Evolutionary conservation across 2,329 filamentous ascomycete species (phyloP).

Genomic region (Xylariaceae sp.): DNA sequence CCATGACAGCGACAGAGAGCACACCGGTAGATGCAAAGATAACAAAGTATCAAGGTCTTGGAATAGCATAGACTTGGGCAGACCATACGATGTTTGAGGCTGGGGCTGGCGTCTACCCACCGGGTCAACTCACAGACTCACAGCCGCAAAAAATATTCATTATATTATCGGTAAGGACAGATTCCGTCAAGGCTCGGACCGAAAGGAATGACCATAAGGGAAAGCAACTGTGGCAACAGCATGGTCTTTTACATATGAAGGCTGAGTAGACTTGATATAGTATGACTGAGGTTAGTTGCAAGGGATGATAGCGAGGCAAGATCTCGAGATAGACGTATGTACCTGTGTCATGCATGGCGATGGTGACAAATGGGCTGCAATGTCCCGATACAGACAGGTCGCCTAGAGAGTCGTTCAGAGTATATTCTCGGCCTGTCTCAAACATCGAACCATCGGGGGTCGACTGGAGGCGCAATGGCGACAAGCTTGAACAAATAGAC

Average conservation of each 20-base stretch:
- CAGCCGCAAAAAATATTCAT: slow-evolving; percentile 4
- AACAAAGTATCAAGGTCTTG: not conserved
- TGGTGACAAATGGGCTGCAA: not conserved
- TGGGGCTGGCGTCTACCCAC: not conserved
- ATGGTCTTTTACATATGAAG: not conserved
- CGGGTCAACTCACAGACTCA: slow-evolving; percentile 3
- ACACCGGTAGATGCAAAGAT: not conserved
- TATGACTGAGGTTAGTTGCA: slow-evolving; percentile 10
- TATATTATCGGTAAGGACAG: slow-evolving; percentile 2
- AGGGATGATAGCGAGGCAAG: slow-evolving; percentile 6
- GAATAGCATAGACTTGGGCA: slow-evolving; percentile 4
- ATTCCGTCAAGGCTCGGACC: slow-evolving; percentile 9
- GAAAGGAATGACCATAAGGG: slow-evolving; percentile 4
- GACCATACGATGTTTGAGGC: slow-evolving; percentile 1
- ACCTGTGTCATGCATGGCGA: slow-evolving; percentile 10
- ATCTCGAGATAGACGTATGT: not conserved
- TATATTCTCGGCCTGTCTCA: not conserved
- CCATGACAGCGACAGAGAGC: not conserved
- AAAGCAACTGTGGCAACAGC: not conserved
- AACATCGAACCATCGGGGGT: slow-evolving; percentile 6
- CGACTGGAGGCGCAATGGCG: slow-evolving; percentile 7
- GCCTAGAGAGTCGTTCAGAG: not conserved
- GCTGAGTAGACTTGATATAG: slow-evolving; percentile 12
- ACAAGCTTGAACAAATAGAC: too few species aligned
- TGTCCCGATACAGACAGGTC: not conserved